Conservation (phyloP, 2,329 filamentous ascomycete genomes). For the Fusarium proliferatum region DNA sequence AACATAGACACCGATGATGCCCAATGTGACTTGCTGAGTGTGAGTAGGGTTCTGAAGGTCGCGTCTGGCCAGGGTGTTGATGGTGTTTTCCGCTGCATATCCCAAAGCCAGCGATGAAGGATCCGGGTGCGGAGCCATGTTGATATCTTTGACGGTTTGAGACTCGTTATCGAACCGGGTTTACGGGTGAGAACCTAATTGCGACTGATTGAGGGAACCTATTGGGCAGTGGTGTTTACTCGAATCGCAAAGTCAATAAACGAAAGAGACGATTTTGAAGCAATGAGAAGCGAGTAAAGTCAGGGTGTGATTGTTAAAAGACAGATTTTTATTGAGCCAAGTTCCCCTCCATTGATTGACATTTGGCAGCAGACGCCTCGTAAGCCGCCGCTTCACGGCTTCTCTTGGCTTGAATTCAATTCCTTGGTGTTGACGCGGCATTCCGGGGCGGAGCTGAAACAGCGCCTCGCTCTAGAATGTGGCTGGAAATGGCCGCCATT, state of each 20-base stretch:
- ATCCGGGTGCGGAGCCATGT: conserved; percentile 38
- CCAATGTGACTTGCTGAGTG: conserved; percentile 77
- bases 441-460: conserved; percentile 46
- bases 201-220: neutral
- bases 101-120: conserved; percentile 25
- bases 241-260: conserved; percentile 18
- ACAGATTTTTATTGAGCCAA: neutral
- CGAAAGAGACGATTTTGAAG: neutral
- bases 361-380: conserved; percentile 30
- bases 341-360: neutral
- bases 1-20: conserved; percentile 76
- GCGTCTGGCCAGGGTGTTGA: conserved; percentile 57
- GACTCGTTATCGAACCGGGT: neutral
- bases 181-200: neutral
- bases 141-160: neutral
- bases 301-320: neutral
- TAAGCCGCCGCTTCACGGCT: conserved; percentile 32
- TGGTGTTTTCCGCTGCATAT: conserved; percentile 13
- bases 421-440: conserved; percentile 45
- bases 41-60: conserved; percentile 69
- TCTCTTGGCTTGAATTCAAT: conserved; percentile 36
- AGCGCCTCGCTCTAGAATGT: conserved; percentile 41
- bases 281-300: neutral
- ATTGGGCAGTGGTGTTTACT: conserved; percentile 2
- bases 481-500: conserved; percentile 36